Base-by-base conservation (phyloP, 2,329 filamentous ascomycete species). In the Phialophora verrucosa region DNA sequence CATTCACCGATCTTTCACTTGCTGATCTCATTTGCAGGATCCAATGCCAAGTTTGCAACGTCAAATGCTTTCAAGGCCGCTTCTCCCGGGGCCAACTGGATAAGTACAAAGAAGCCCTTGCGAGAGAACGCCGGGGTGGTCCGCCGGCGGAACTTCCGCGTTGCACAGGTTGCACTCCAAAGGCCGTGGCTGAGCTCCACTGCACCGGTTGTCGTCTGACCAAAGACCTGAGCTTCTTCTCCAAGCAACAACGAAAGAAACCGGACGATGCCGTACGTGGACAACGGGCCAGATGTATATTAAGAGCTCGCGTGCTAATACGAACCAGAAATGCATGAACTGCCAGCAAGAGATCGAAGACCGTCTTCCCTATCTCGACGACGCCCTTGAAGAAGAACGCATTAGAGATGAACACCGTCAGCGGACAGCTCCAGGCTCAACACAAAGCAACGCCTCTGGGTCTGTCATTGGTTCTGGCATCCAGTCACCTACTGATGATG, bases 71-170 rank as follows among this genome's bases (percentile, higher is more conserved):
- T 11, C 72, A 75, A 7, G 67, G 60, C 1, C 74, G 73, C 38
- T 87, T 77, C 70, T 85, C 84, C 0, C 80, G 81, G 32, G 82
- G 79, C 38, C 82, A 85, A 70, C 73, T 83, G 8, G 75, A 75
- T 4, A 74, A 77, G 66, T 72, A 70, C 61, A 47, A 65, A 51
- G 51, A 55, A 49, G 51, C 58, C 5, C 31, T 68, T 38, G 50
- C 59, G 4, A 32, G 42, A 44, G 71, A 14, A 51, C 27, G 57
- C 1, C 59, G 57, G 17, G 56, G 49, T 32, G 63, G 62, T n/a
- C 76, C 67, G 8, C 62, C 69, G 29, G 71, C 72, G 10, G 59
- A 66, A n/a, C 59, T 74, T 8, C 71, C 75, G 25, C 78, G 74
- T 27, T 87, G 85, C 73, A 72, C 75, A 6, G 44, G 62, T 0